Percentiles rank a stretch among this genome's conserved stretches.
Conservation (phyloP, 2,329 filamentous ascomycete species). For the Aspergillus spinulosporus region DNA sequence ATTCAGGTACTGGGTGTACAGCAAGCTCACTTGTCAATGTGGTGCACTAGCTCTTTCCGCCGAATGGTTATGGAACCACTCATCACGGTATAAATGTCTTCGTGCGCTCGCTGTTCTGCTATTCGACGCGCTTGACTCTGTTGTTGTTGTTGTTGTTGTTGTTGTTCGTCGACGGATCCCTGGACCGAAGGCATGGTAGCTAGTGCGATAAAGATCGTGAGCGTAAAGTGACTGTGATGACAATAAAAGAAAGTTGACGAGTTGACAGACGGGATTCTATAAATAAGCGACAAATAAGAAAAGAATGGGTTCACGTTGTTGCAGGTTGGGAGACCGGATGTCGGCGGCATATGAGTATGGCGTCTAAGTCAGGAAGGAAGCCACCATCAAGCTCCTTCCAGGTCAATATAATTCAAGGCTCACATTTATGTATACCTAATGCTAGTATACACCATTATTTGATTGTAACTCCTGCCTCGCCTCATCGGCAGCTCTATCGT, state of each 20-base stretch:
- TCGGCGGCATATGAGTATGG: neutral
- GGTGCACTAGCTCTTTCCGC: neutral
- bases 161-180: neutral
- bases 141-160: neutral
- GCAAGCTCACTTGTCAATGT: neutral
- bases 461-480: conserved; percentile 9
- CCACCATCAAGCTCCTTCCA: neutral
- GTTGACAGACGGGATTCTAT: neutral
- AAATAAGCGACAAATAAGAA: neutral
- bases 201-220: neutral
- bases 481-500: conserved; percentile 23
- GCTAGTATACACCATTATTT: conserved; percentile 8
- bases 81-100: neutral
- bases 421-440: neutral
- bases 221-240: neutral
- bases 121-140: neutral
- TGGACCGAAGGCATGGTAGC: neutral
- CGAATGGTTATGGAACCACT: neutral
- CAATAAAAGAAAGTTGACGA: neutral
- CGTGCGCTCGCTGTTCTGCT: neutral
- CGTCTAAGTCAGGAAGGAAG: neutral
- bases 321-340: neutral
- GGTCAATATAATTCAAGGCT: neutral
- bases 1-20: too few species aligned
- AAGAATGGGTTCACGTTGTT: neutral